A percentile compares a stretch with the other conserved stretches of the same genome.
Conservation (phyloP, 2,329 filamentous ascomycete genomes). For the Scedosporium apiospermum region DNA sequence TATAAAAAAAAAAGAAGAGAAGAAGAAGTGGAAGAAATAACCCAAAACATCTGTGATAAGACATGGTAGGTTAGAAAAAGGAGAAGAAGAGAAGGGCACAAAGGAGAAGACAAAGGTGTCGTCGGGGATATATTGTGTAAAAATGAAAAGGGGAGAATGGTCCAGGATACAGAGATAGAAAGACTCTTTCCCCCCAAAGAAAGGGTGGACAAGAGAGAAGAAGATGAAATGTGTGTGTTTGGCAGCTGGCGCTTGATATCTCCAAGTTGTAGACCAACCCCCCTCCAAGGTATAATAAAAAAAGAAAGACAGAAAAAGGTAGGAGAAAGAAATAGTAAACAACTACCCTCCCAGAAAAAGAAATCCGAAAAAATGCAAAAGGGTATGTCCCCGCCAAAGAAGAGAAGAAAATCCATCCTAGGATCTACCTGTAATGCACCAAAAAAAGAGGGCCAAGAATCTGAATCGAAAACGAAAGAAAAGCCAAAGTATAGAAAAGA, state of each 20-base stretch:
- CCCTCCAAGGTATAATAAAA: too few species aligned
- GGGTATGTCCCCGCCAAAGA: neutral
- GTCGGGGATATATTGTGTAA: neutral
- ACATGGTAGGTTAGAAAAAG: neutral
- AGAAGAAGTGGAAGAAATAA: neutral
- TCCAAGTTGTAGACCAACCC: too few species aligned
- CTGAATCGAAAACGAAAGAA: neutral
- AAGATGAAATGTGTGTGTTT: neutral
- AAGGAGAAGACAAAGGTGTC: neutral
- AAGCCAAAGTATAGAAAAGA: neutral
- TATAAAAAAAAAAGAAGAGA: constrained; percentile 1
- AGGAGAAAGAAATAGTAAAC: too few species aligned
- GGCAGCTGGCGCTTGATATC: too few species aligned
- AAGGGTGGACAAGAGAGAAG: neutral
- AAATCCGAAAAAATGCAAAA: too few species aligned
- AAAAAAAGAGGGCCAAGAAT: constrained; percentile 1
- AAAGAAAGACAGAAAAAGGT: neutral
- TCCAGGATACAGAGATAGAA: too few species aligned
- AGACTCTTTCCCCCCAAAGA: neutral
- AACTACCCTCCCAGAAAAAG: too few species aligned
- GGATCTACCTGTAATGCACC: constrained; percentile 4
- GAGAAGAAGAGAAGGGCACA: neutral
- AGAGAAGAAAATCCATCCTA: neutral
- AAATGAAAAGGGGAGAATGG: neutral
- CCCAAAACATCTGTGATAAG: neutral